Percentiles rank a stretch among this genome's conserved stretches.
These are phyloP conservation scores for Paspalum vaginatum DNA, from an alignment of 176 grass and related monocot species.

Conservation along the genomic window DNA sequence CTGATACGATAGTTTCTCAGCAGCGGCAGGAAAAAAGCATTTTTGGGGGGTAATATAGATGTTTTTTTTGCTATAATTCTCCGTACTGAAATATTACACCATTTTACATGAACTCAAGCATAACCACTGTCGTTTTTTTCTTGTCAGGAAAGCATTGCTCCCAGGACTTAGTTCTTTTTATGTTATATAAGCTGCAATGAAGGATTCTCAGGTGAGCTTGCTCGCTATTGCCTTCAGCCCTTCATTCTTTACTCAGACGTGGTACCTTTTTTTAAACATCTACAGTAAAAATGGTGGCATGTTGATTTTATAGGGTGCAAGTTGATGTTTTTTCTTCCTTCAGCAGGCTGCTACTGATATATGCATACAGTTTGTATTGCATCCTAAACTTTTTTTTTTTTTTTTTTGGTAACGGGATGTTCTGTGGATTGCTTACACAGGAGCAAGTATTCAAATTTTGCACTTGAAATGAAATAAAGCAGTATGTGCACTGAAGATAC, in stretches of 20 bases:
- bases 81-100: neutral
- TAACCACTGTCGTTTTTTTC: constrained; percentile 29
- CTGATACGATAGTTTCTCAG: neutral
- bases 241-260: neutral
- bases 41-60: neutral
- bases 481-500: neutral
- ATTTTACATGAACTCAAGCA: constrained; percentile 1
- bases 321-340: constrained; percentile 14
- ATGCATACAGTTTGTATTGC: constrained; percentile 11
- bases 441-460: constrained; percentile 10
- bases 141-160: constrained; percentile 33
- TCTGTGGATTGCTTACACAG: neutral
- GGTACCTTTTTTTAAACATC: neutral
- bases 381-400: neutral
- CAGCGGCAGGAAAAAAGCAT: neutral
- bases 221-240: constrained; percentile 11
- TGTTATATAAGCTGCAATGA: constrained; percentile 60
- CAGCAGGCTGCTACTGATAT: neutral
- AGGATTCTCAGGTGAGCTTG: constrained; percentile 57
- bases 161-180: constrained; percentile 20
- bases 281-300: constrained; percentile 12
- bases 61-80: neutral
- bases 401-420: neutral
- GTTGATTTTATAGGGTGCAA: constrained; percentile 14
- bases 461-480: constrained; percentile 12